Conservation (phyloP, 495 filamentous ascomycete species). For the Geopyxis carbonaria region DNA sequence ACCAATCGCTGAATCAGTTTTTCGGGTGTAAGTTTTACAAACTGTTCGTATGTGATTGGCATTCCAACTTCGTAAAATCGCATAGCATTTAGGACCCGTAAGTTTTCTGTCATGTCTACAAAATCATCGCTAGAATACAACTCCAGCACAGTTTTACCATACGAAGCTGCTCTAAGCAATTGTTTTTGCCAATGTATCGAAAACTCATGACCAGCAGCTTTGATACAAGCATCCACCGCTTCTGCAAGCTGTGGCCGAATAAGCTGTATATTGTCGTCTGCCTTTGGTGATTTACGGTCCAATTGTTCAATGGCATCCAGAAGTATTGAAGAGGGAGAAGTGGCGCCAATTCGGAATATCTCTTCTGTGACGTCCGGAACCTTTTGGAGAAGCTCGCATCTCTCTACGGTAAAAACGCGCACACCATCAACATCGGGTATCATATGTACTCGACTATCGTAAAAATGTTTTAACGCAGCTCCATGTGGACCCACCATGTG, state of each 20-base stretch:
- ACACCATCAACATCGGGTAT: slow-evolving; percentile 80
- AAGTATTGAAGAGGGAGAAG: slow-evolving; percentile 71
- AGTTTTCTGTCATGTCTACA: slow-evolving; percentile 90
- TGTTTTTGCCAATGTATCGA: slow-evolving; percentile 85
- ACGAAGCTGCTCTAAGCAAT: slow-evolving; percentile 82
- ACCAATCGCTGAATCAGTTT: slow-evolving; percentile 69
- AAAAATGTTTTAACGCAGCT: slow-evolving; percentile 64
- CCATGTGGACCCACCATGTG: slow-evolving; percentile 80
- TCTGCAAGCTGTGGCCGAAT: slow-evolving; percentile 73
- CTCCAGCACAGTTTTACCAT: slow-evolving; percentile 91
- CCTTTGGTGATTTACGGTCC: slow-evolving; percentile 86
- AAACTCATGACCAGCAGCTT: slow-evolving; percentile 83
- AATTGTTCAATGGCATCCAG: slow-evolving; percentile 83
- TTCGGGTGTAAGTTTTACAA: slow-evolving; percentile 54
- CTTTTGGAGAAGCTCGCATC: slow-evolving; percentile 88
- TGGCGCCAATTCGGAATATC: slow-evolving; percentile 74
- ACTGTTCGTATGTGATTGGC: slow-evolving; percentile 84
- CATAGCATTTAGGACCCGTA: slow-evolving; percentile 81
- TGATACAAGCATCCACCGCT: slow-evolving; percentile 80
- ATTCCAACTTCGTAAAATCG: slow-evolving; percentile 81
- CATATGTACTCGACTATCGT: slow-evolving; percentile 79
- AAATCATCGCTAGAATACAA: slow-evolving; percentile 96
- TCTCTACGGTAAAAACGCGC: slow-evolving; percentile 70
- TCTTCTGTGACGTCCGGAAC: slow-evolving; percentile 79
- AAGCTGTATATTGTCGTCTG: slow-evolving; percentile 90